A percentile compares a stretch with the other conserved stretches of the same genome.
Conservation (phyloP, 768 basidiomycete species). For the Xerocomus potaroensis region DNA sequence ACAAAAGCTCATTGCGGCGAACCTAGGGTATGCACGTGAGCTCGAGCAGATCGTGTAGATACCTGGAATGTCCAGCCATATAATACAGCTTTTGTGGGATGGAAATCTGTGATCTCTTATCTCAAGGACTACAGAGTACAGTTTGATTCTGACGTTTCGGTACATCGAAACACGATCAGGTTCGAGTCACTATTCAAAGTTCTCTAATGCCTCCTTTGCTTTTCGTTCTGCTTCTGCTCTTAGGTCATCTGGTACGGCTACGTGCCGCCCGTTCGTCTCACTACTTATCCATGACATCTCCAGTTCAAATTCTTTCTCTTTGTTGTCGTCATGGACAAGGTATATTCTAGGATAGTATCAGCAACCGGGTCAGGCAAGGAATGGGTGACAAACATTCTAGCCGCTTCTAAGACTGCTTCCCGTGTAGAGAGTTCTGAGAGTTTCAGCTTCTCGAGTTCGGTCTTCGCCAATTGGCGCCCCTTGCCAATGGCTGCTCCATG, state of each 20-base stretch:
- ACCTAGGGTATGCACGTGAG: conserved; percentile 78
- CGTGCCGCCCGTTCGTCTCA: conserved; percentile 76
- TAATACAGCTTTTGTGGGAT: not conserved
- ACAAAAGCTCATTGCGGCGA: conserved; percentile 73
- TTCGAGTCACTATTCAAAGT: conserved; percentile 46
- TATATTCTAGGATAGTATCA: conserved; percentile 65
- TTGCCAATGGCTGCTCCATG: conserved; percentile 96
- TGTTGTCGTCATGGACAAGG: conserved; percentile 94
- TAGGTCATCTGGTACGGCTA: conserved; percentile 81
- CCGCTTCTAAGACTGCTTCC: conserved; percentile 90
- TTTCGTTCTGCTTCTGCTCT: conserved; percentile 80
- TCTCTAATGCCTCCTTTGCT: conserved; percentile 83
- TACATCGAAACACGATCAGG: too few relatives aligned
- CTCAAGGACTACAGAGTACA: conserved; percentile 9
- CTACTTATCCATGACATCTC: conserved; percentile 96
- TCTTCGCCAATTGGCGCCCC: conserved; percentile 97
- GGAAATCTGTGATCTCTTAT: not conserved
- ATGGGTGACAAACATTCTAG: conserved; percentile 73
- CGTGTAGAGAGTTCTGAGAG: conserved; percentile 71
- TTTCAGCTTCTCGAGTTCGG: conserved; percentile 95
- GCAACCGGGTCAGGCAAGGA: not conserved
- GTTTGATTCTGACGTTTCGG: too few relatives aligned
- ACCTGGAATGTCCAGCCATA: conserved; percentile 3
- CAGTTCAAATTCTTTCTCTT: conserved; percentile 97
- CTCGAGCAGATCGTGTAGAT: conserved; percentile 84